These are phyloP conservation scores for Pinus albicaulis DNA, from an alignment of 75 land plant genomes.

Conservation along the genomic window DNA sequence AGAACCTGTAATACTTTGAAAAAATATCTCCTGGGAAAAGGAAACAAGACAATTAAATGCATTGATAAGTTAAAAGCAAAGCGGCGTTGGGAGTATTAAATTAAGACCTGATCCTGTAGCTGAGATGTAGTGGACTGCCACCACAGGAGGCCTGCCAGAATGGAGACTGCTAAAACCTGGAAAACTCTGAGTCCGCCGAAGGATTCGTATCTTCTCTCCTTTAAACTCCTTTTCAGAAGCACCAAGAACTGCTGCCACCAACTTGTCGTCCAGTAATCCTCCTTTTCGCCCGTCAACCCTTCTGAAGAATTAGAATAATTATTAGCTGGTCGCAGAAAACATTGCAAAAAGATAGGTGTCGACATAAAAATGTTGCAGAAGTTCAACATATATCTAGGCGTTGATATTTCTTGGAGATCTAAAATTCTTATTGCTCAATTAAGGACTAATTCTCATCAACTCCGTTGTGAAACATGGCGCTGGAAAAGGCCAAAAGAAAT, in stretches of 20 bases:
- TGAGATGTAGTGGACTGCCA: conserved; percentile 59
- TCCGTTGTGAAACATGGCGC: too few relatives aligned
- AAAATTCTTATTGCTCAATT: too few relatives aligned
- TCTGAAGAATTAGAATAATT: too few relatives aligned
- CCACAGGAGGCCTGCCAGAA: conserved; percentile 75
- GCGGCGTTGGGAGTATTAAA: too few relatives aligned
- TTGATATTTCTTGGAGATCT: too few relatives aligned
- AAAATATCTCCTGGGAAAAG: background rate
- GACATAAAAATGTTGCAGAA: too few relatives aligned
- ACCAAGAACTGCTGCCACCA: conserved; percentile 80
- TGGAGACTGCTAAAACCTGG: conserved; percentile 66
- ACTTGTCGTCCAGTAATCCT: conserved; percentile 38
- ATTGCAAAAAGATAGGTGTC: too few relatives aligned
- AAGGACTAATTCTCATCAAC: too few relatives aligned
- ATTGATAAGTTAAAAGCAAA: background rate
- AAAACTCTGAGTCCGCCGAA: conserved; percentile 59
- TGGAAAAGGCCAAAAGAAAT: too few relatives aligned
- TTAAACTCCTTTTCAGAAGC: conserved; percentile 67
- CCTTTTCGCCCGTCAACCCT: background rate
- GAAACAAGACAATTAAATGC: background rate
- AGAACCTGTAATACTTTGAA: background rate
- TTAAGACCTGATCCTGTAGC: conserved; percentile 65
- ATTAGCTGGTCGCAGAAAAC: too few relatives aligned
- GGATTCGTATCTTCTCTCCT: conserved; percentile 78
- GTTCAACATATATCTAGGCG: too few relatives aligned